These are phyloP conservation scores for Cubamyces sp. DNA, from an alignment of 768 basidiomycete species.

Conservation along the genomic window DNA sequence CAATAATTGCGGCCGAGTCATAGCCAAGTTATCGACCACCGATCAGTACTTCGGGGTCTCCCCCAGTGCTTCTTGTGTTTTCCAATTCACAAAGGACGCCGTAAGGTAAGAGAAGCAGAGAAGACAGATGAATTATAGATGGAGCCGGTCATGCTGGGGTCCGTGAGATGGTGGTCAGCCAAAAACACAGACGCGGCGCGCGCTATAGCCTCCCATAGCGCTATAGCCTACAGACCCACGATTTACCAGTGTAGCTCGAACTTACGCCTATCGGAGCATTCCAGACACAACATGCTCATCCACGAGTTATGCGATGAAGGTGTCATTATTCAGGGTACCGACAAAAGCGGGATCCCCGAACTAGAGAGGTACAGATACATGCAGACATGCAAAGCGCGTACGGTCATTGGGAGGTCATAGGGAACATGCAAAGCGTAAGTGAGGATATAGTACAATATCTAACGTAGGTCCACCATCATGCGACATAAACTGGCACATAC, in stretches of 20 bases:
- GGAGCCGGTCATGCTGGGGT: too few species aligned
- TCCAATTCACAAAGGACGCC: neutral
- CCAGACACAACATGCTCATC: too few species aligned
- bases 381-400: slow-evolving; percentile 10
- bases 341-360: too few species aligned
- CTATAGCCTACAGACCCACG: too few species aligned
- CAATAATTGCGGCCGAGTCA: slow-evolving; percentile 12
- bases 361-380: slow-evolving; percentile 14
- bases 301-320: too few species aligned
- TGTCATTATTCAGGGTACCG: neutral
- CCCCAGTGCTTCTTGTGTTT: neutral
- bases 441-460: slow-evolving; percentile 9
- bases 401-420: slow-evolving; percentile 6
- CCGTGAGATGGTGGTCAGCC: too few species aligned
- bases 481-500: slow-evolving; percentile 14
- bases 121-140: too few species aligned
- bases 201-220: too few species aligned
- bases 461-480: slow-evolving; percentile 4
- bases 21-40: slow-evolving; percentile 1
- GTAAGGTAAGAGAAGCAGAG: too few species aligned
- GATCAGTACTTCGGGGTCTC: neutral
- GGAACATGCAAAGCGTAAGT: neutral
- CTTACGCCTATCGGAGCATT: too few species aligned
- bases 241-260: too few species aligned
- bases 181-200: too few species aligned